Percentiles rank a stretch among this genome's conserved stretches.
Conservation (phyloP, 2,329 filamentous ascomycete genomes). For the Catunica adiposa region DNA sequence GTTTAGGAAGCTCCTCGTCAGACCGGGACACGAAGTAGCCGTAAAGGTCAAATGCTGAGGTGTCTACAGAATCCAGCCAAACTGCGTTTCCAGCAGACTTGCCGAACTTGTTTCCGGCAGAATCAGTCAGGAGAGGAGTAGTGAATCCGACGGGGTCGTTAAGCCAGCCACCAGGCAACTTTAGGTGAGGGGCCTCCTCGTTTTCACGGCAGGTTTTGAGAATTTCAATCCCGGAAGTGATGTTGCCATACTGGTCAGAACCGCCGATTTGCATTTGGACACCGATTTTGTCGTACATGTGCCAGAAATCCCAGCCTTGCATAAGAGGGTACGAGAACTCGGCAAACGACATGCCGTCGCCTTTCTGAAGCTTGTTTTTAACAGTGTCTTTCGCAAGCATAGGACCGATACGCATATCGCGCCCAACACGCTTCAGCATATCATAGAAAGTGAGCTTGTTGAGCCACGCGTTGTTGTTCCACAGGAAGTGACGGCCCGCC, state of each 20-base stretch:
- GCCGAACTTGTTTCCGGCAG: slow-evolving; percentile 77
- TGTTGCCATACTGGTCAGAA: slow-evolving; percentile 93
- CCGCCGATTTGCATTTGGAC: slow-evolving; percentile 84
- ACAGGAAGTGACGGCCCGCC: slow-evolving; percentile 48
- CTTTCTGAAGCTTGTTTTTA: slow-evolving; percentile 65
- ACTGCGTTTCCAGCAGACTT: slow-evolving; percentile 89
- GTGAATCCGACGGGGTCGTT: slow-evolving; percentile 69
- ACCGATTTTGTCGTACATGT: slow-evolving; percentile 50
- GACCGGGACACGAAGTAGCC: slow-evolving; percentile 73
- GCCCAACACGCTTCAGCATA: slow-evolving; percentile 57
- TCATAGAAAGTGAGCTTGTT: slow-evolving; percentile 55
- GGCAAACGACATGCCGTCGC: slow-evolving; percentile 83
- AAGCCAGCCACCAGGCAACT: slow-evolving; percentile 26
- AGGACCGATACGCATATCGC: slow-evolving; percentile 58
- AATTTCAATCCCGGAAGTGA: slow-evolving; percentile 73
- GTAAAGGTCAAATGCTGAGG: slow-evolving; percentile 72
- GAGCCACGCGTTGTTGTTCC: slow-evolving; percentile 80
- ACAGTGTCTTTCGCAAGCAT: slow-evolving; percentile 84
- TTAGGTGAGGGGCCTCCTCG: slow-evolving; percentile 29
- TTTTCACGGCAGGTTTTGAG: slow-evolving; percentile 56
- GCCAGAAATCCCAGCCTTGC: slow-evolving; percentile 95
- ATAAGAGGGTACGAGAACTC: slow-evolving; percentile 89
- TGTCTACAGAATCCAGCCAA: slow-evolving; percentile 76
- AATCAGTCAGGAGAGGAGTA: slow-evolving; percentile 73
- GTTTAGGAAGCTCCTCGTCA: slow-evolving; percentile 64